These are phyloP conservation scores for Leishmania aethiopica DNA, from an alignment of 208 protist genomes.

Conservation along the genomic window DNA sequence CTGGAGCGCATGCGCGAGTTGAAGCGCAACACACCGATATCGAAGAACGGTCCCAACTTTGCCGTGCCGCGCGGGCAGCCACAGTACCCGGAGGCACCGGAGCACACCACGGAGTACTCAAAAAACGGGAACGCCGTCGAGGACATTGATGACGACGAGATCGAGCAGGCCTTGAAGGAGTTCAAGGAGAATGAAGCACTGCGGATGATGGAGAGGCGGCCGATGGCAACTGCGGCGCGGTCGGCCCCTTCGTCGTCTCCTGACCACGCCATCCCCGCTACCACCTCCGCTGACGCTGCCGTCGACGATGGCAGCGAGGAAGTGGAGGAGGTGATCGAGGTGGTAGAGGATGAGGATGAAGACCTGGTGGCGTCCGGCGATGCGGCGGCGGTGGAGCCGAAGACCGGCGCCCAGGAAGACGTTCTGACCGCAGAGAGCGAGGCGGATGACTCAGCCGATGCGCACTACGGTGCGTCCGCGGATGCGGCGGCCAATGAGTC, in stretches of 20 bases:
- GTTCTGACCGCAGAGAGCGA: background rate
- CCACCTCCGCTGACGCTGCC: conserved; percentile 3
- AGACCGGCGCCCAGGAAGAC: conserved; percentile 7
- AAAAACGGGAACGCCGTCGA: conserved; percentile 51
- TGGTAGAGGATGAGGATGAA: conserved; percentile 36
- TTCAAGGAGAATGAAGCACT: conserved; percentile 38
- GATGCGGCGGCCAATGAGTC: background rate
- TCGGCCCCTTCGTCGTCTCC: background rate
- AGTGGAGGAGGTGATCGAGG: conserved; percentile 37
- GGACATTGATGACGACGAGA: conserved; percentile 54
- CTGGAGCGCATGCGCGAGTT: conserved; percentile 65
- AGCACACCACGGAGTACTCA: conserved; percentile 30
- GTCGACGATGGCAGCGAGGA: conserved; percentile 17
- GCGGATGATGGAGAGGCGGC: conserved; percentile 12
- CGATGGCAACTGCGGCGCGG: background rate
- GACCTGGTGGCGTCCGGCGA: conserved; percentile 24
- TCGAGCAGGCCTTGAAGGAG: conserved; percentile 39
- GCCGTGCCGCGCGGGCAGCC: conserved; percentile 29
- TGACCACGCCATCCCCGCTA: conserved; percentile 2
- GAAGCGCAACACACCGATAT: conserved; percentile 21
- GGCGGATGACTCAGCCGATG: conserved; percentile 18
- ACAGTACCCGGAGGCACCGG: conserved; percentile 52
- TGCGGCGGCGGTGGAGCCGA: conserved; percentile 7
- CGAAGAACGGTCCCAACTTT: conserved; percentile 17
- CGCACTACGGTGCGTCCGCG: background rate